A percentile compares a stretch with the other conserved stretches of the same genome.
phyloP scores from a whole-genome alignment of 331 rosid genomes.

The Quercus tomentella region DNA sequence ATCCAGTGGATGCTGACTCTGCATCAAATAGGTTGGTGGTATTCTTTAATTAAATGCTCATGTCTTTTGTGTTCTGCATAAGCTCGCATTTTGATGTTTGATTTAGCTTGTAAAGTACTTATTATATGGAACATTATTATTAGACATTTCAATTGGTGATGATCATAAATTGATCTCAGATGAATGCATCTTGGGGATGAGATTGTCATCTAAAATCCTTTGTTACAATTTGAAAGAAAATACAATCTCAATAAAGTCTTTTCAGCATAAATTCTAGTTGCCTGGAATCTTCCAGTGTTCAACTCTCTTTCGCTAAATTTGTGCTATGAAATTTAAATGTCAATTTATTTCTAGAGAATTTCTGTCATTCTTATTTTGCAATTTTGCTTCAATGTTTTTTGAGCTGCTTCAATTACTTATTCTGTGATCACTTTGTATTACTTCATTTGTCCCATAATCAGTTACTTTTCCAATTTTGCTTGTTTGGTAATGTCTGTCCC shows the following conservation, averaged over 20 bases:
- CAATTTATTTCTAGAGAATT: neutral
- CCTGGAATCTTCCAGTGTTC: neutral
- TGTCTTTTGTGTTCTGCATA: neutral
- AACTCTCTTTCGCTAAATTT: neutral
- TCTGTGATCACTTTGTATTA: neutral
- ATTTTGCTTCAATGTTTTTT: too few relatives aligned
- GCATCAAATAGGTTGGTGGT: constrained; percentile 90
- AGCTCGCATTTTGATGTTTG: neutral
- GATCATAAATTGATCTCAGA: neutral
- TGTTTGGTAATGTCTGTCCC: neutral
- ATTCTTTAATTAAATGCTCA: neutral
- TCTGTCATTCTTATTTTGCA: too few relatives aligned
- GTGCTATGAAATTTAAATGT: neutral
- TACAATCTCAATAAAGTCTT: neutral
- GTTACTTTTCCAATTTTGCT: neutral
- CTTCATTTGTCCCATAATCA: neutral
- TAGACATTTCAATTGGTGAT: neutral
- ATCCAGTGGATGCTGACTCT: constrained; percentile 96
- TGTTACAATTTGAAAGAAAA: neutral
- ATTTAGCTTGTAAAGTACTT: neutral
- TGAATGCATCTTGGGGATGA: neutral
- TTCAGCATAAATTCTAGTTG: neutral
- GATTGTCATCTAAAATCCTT: neutral
- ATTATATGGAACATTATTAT: neutral
- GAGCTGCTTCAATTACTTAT: neutral